Percentiles rank a stretch among this genome's conserved stretches.
Conservation (phyloP, 2,329 filamentous ascomycete genomes). For the Cladorrhinum sp. region DNA sequence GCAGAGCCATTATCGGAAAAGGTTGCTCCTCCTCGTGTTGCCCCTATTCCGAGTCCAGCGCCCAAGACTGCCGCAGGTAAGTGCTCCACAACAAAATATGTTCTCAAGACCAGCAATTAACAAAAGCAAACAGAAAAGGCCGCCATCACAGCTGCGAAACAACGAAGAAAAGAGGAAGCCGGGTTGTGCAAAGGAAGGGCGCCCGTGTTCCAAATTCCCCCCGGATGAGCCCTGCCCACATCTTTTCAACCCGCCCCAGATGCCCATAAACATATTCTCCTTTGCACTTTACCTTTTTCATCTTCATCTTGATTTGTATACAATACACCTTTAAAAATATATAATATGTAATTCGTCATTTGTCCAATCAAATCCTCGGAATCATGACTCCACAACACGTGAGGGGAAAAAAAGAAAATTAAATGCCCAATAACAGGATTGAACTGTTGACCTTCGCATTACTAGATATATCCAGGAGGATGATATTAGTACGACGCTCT, state of each 20-base stretch:
- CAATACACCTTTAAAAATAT: too few relatives aligned
- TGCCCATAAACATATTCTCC: too few relatives aligned
- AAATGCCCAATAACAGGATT: slow-evolving; percentile 16
- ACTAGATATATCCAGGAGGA: slow-evolving; percentile 1
- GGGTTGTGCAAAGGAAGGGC: not conserved
- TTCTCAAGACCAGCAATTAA: not conserved
- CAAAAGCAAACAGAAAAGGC: not conserved
- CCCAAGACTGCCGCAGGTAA: not conserved
- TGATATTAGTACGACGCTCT: slow-evolving; percentile 14
- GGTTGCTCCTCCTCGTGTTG: not conserved
- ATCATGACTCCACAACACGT: too few relatives aligned
- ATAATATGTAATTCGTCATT: too few relatives aligned
- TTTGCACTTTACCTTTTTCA: not conserved
- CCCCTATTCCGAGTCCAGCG: not conserved
- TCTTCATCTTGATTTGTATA: not conserved
- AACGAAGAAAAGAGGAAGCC: not conserved
- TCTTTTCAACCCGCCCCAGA: too few relatives aligned
- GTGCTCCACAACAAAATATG: not conserved
- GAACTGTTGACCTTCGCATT: slow-evolving; percentile 17
- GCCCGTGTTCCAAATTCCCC: not conserved
- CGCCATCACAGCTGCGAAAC: not conserved
- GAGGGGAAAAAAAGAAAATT: not conserved
- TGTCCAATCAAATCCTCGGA: too few relatives aligned
- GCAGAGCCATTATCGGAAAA: not conserved
- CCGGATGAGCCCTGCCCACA: not conserved